A percentile compares a stretch with the other conserved stretches of the same genome.
Evolutionary conservation across 2,329 filamentous ascomycete genomes (phyloP).

Genomic region (Fusarium keratoplasticum): DNA sequence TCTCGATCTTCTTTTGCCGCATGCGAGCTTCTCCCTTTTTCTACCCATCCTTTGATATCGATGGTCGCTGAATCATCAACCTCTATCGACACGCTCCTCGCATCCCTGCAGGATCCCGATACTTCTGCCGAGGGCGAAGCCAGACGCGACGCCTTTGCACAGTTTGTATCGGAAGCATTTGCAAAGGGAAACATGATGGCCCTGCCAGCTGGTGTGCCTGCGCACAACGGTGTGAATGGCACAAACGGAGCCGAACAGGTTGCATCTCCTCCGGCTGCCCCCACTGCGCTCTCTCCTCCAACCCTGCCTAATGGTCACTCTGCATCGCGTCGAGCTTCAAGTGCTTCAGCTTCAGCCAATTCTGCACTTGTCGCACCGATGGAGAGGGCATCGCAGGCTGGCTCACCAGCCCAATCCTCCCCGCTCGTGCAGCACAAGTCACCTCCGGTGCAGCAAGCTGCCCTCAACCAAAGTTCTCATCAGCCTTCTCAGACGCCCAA

Average conservation of each 20-base stretch:
- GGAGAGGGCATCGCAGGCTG: not conserved
- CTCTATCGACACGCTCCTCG: slow-evolving; percentile 16
- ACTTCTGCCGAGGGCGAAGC: slow-evolving; percentile 1
- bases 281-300: slow-evolving; percentile 15
- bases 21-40: not conserved
- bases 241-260: slow-evolving; percentile 7
- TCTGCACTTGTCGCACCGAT: not conserved
- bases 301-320: slow-evolving; percentile 15
- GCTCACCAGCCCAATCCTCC: slow-evolving; percentile 1
- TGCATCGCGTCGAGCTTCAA: slow-evolving; percentile 20
- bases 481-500: slow-evolving; percentile 5
- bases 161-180: slow-evolving; percentile 4
- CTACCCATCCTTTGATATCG: not conserved
- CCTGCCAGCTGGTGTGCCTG: not conserved
- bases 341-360: slow-evolving; percentile 13
- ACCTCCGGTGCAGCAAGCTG: slow-evolving; percentile 12
- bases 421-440: slow-evolving; percentile 17
- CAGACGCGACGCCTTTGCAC: slow-evolving; percentile 6
- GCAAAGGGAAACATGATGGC: slow-evolving; percentile 16
- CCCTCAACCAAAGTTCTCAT: not conserved
- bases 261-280: not conserved
- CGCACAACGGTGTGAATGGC: slow-evolving; percentile 15
- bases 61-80: slow-evolving; percentile 2
- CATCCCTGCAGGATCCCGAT: slow-evolving; percentile 1
- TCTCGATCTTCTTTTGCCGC: not conserved